Percentiles rank a stretch among this genome's conserved stretches.
Conservation (phyloP, 192 early-diverging fungal species). For the Coemansia sp. region DNA sequence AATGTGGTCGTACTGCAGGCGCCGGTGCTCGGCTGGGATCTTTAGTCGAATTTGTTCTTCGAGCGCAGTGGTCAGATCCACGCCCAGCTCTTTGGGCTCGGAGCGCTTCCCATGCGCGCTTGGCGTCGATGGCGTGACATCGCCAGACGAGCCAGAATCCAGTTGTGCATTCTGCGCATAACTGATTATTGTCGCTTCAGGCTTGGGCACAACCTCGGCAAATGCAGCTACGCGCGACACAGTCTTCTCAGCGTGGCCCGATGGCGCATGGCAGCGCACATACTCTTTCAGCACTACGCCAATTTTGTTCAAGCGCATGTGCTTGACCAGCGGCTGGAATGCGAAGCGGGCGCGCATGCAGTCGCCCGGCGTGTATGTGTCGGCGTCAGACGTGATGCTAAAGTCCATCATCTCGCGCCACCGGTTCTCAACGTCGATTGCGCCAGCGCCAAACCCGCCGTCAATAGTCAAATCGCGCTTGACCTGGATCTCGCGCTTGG, state of each 20-base stretch:
- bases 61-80: slow-evolving; percentile 34
- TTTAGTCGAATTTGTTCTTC: slow-evolving; percentile 33
- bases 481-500: slow-evolving; percentile 24
- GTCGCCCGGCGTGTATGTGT: slow-evolving; percentile 48
- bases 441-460: slow-evolving; percentile 48
- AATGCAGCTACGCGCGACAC: slow-evolving; percentile 40
- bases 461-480: slow-evolving; percentile 50
- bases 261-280: slow-evolving; percentile 44
- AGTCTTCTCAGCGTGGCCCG: slow-evolving; percentile 44
- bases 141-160: neutral
- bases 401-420: slow-evolving; percentile 53
- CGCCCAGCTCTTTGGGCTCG: slow-evolving; percentile 9
- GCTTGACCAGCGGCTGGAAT: slow-evolving; percentile 53
- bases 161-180: neutral
- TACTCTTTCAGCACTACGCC: slow-evolving; percentile 53
- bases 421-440: slow-evolving; percentile 47
- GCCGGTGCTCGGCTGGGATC: slow-evolving; percentile 29
- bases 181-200: neutral
- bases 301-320: slow-evolving; percentile 38
- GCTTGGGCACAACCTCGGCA: slow-evolving; percentile 21
- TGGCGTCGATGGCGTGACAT: neutral
- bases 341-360: slow-evolving; percentile 25
- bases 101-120: neutral
- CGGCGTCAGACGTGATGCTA: slow-evolving; percentile 29
- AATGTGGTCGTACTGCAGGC: slow-evolving; percentile 52